Evolutionary conservation across 768 basidiomycete genomes (phyloP), one percentile per base, ranked within the genome.

Genomic region (Pleurotus ostreatus): DNA sequence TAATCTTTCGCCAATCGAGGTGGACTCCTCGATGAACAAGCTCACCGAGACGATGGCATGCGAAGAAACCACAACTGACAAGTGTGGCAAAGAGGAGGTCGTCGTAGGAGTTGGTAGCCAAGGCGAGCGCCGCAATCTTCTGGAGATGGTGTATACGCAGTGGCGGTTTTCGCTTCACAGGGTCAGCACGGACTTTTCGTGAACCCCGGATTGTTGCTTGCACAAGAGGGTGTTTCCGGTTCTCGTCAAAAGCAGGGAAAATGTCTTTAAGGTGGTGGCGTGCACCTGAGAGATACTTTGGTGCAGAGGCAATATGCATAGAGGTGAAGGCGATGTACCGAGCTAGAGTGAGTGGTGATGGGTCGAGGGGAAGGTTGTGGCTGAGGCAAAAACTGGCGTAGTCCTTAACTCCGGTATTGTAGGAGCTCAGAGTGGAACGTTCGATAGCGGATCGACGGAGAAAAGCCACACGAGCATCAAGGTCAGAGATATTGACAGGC

Each of bases 271-370:
- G 54, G 44, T 63, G 63, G 41, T 68, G 62, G 1, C 61, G 54
- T 18, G 56, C 59, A 12, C 66, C 67, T 5, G 66, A 55, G 6
- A 68, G 63, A 55, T 68, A 68, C 55, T 49, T 58, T 22, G 57
- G 18, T 11, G 45, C 57, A 15, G 61, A 64, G 1, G 55, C 44
- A 30, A 64, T 62, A 15, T 16, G 62, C 49, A 25, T 66, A 2
- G 58, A 68, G 67, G 71, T 74, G 62, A 63, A 79, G 2, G 70
- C 63, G 2, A 65, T 61, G 61, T 63, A 79, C 41, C 72, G 70
- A 12, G 65, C 65, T 0, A 80, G 56, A 0, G 73, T 73, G 38
- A 77, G 70, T 0, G 55, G 43, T 0, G 72, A 72, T 0, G 70
- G 74, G 15, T 68, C 60, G 11, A 68, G 25, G 4, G 63, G 59